Evolutionary conservation across 345 rosid species (phyloP).

Genomic region (Jatropha curcas): DNA sequence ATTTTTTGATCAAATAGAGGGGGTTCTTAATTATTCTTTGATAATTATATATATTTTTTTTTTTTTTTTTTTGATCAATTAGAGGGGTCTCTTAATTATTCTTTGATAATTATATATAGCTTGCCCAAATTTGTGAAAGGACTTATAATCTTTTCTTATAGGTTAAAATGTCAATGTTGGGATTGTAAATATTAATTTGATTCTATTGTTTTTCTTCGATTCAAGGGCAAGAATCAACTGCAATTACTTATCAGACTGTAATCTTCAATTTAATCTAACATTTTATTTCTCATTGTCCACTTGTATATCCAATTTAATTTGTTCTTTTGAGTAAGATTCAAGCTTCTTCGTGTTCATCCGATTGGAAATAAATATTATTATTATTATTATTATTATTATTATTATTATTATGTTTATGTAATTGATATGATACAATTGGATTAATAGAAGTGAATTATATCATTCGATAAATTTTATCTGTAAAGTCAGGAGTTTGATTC

Average conservation of each 20-base stretch:
- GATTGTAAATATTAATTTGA: not conserved
- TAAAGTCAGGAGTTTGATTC: too few relatives aligned
- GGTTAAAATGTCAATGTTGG: not conserved
- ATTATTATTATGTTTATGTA: too few relatives aligned
- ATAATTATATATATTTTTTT: not conserved
- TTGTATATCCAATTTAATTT: too few relatives aligned
- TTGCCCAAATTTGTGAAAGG: not conserved
- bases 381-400: too few relatives aligned
- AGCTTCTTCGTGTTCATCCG: too few relatives aligned
- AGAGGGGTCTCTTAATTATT: not conserved
- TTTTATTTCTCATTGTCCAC: too few relatives aligned
- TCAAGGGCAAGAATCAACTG: not conserved
- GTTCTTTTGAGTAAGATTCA: too few relatives aligned
- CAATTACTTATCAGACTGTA: not conserved
- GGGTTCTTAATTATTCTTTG: slow-evolving; percentile 2
- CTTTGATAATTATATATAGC: not conserved
- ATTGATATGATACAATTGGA: too few relatives aligned
- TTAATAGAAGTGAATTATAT: too few relatives aligned
- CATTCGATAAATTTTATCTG: too few relatives aligned
- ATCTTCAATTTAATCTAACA: not conserved
- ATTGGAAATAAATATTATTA: too few relatives aligned
- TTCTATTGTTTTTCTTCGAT: not conserved
- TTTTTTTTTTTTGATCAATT: not conserved
- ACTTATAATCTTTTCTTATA: not conserved
- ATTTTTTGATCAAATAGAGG: not conserved